Conservation (phyloP, 2,329 filamentous ascomycete genomes). For the Trichoderma guizhouense region DNA sequence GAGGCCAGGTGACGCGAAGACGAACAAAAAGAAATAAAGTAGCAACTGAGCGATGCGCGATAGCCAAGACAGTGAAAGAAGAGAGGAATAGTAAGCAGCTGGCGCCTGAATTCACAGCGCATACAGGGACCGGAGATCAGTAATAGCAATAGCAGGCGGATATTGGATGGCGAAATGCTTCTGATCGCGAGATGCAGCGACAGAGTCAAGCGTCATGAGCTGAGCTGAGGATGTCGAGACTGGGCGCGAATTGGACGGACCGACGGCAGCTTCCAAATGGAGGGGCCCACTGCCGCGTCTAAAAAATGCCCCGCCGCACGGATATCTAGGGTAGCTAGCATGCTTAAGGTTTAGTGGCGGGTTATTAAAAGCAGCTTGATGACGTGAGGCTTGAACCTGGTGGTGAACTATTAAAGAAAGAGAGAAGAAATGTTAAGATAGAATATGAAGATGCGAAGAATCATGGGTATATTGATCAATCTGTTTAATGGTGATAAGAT, state of each 20-base stretch:
- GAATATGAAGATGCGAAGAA: background rate
- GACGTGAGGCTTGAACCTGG: background rate
- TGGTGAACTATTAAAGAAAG: background rate
- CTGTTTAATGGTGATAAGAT: background rate
- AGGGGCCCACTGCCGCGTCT: slow-evolving; percentile 15
- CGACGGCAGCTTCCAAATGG: background rate
- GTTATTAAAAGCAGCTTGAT: background rate
- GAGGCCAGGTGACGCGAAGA: background rate
- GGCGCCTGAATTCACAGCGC: background rate
- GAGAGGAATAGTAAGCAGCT: too few relatives aligned
- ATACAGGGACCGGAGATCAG: background rate
- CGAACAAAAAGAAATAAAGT: background rate
- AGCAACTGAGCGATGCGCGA: background rate
- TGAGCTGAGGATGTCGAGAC: background rate
- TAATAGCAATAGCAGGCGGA: background rate
- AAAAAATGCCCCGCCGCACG: slow-evolving; percentile 10
- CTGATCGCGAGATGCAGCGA: background rate
- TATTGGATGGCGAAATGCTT: background rate
- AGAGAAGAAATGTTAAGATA: background rate
- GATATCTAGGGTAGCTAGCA: background rate
- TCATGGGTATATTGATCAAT: background rate
- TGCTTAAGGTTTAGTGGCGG: background rate
- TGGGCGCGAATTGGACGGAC: slow-evolving; percentile 2
- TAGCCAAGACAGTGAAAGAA: background rate
- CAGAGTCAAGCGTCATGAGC: background rate